These are phyloP conservation scores for Skeletonema costatum DNA, from an alignment of 108 stramenopile genomes.

Conservation along the genomic window DNA sequence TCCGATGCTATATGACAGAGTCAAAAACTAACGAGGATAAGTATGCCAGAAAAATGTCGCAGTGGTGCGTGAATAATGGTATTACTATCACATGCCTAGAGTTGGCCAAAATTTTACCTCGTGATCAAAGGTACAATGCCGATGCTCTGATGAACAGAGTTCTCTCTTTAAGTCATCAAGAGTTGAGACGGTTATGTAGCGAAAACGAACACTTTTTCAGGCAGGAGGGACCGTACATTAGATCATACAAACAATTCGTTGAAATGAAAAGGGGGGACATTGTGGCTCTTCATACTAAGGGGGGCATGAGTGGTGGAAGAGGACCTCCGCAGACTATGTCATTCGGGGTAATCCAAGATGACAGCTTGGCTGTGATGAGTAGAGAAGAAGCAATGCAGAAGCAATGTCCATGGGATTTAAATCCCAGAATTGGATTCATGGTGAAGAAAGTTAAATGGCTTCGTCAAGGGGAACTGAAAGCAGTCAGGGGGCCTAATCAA, in stretches of 20 bases:
- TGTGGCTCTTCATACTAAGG: not conserved
- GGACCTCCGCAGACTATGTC: not conserved
- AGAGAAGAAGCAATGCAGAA: not conserved
- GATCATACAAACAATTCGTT: constrained; percentile 1
- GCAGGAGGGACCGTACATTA: not conserved
- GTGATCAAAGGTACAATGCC: not conserved
- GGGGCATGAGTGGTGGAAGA: not conserved
- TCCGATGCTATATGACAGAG: too few relatives aligned
- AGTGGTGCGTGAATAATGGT: constrained; percentile 6
- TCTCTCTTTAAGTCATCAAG: not conserved
- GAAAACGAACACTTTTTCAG: not conserved
- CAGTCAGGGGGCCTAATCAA: not conserved
- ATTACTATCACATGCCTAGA: not conserved
- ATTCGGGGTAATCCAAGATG: not conserved
- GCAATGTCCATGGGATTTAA: not conserved
- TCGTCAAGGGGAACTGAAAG: constrained; percentile 8
- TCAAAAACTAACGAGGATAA: too few relatives aligned
- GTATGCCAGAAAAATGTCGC: too few relatives aligned
- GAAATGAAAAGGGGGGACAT: not conserved
- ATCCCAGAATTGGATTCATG: not conserved
- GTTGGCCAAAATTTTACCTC: not conserved
- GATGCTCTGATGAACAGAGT: not conserved
- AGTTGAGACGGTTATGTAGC: not conserved
- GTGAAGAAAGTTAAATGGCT: constrained; percentile 10
- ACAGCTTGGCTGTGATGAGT: not conserved